These are phyloP conservation scores for Chlorella sp. DNA, from an alignment of 139 green algal species.

Conservation along the genomic window DNA sequence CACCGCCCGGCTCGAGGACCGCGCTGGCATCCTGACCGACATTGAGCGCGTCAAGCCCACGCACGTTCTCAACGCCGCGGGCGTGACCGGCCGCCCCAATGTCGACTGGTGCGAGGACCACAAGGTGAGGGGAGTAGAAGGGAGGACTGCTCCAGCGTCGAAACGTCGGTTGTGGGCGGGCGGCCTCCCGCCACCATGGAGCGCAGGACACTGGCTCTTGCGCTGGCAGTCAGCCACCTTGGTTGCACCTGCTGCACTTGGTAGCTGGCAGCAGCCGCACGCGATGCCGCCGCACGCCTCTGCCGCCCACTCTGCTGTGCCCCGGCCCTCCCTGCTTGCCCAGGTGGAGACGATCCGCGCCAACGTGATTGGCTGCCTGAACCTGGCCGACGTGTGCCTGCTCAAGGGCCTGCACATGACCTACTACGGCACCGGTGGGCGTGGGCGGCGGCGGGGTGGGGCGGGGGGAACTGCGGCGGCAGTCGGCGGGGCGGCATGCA, in stretches of 20 bases:
- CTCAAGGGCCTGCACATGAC: constrained; percentile 87
- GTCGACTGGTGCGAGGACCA: constrained; percentile 99
- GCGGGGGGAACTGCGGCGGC: too few species aligned
- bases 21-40: constrained; percentile 79
- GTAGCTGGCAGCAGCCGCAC: not conserved
- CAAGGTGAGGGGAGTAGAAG: constrained; percentile 59
- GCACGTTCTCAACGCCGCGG: constrained; percentile 94
- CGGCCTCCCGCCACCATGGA: too few species aligned
- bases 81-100: constrained; percentile 94
- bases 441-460: not conserved
- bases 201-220: not conserved
- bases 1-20: constrained; percentile 84
- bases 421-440: constrained; percentile 85
- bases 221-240: too few species aligned
- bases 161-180: too few species aligned
- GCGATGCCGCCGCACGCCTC: too few species aligned
- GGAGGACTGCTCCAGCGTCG: not conserved
- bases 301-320: too few species aligned
- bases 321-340: not conserved
- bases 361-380: constrained; percentile 96
- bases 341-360: constrained; percentile 91
- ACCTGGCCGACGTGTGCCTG: constrained; percentile 82
- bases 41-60: constrained; percentile 93
- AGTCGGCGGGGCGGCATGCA: too few species aligned
- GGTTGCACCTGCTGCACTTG: too few species aligned